Evolutionary conservation across 2,329 filamentous ascomycete species (phyloP).

Genomic region (Colletotrichum eremochloae): DNA sequence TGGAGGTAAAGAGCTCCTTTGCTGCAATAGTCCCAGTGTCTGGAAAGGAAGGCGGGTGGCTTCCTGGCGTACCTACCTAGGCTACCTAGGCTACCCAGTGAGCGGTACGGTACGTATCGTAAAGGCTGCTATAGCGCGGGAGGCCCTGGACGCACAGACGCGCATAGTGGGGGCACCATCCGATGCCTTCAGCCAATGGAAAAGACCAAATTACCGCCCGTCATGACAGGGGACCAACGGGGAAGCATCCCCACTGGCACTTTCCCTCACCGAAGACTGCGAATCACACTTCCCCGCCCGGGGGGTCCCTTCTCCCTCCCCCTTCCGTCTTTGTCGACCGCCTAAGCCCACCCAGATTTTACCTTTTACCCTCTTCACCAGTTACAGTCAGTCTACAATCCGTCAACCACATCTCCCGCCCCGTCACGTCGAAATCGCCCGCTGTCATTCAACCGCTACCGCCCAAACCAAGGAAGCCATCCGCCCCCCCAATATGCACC

Average conservation of each 20-base stretch:
- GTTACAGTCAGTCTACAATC: background rate
- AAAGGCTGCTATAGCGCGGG: background rate
- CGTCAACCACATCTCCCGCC: constrained; percentile 31
- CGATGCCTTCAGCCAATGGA: constrained; percentile 44
- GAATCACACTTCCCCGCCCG: constrained; percentile 29
- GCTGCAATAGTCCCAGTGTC: background rate
- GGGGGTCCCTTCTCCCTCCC: background rate
- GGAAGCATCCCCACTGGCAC: constrained; percentile 30
- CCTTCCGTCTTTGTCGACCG: constrained; percentile 17
- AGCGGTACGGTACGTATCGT: background rate
- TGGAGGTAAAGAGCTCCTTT: constrained; percentile 5
- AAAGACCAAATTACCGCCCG: constrained; percentile 46
- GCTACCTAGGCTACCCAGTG: background rate
- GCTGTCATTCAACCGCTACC: constrained; percentile 35
- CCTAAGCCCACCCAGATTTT: background rate
- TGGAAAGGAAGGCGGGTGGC: constrained; percentile 5
- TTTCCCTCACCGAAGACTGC: constrained; percentile 15
- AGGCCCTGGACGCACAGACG: constrained; percentile 22
- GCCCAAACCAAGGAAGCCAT: constrained; percentile 11
- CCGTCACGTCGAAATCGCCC: constrained; percentile 26
- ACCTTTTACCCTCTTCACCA: background rate
- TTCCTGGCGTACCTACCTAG: background rate
- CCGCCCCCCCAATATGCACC: constrained; percentile 37
- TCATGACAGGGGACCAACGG: constrained; percentile 32
- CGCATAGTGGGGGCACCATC: background rate